A percentile compares a stretch with the other conserved stretches of the same genome.
These are phyloP conservation scores for Lachnellula arida DNA, from an alignment of 2,329 filamentous ascomycete genomes.

Conservation along the genomic window DNA sequence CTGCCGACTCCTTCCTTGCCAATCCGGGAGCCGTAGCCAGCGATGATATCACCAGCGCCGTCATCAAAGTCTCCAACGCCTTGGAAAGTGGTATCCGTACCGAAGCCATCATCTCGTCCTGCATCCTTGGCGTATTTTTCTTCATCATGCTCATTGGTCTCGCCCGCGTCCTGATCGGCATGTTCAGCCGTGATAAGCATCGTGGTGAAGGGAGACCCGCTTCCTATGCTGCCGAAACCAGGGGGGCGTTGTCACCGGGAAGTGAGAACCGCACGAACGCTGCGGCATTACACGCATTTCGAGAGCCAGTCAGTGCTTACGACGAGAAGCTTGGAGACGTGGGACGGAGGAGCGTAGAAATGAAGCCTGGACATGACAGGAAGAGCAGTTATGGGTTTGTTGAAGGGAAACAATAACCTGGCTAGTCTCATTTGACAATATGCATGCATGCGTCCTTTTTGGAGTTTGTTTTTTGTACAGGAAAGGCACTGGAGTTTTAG, in stretches of 20 bases:
- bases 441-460: not conserved
- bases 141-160: constrained; percentile 72
- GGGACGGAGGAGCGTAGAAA: constrained; percentile 19
- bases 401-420: constrained; percentile 13
- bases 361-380: constrained; percentile 21
- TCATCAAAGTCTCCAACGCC: constrained; percentile 63
- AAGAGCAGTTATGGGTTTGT: constrained; percentile 24
- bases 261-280: constrained; percentile 9
- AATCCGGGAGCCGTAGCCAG: constrained; percentile 67
- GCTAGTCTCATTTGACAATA: not conserved
- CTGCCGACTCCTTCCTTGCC: constrained; percentile 69
- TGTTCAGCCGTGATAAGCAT: constrained; percentile 54
- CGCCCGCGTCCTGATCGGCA: constrained; percentile 57
- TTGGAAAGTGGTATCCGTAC: constrained; percentile 64
- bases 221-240: constrained; percentile 23
- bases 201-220: constrained; percentile 53
- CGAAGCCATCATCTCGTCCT: constrained; percentile 75
- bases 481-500: not conserved
- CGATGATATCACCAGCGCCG: constrained; percentile 76
- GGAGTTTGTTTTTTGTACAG: not conserved
- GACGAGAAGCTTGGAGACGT: constrained; percentile 19
- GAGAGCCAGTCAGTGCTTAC: constrained; percentile 14
- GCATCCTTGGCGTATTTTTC: constrained; percentile 71
- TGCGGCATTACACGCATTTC: constrained; percentile 21
- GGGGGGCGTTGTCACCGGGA: constrained; percentile 8